Percentiles rank a stretch among this genome's conserved stretches.
Conservation (phyloP, 306 rosid genomes). For the Cucurbita ficifolia region DNA sequence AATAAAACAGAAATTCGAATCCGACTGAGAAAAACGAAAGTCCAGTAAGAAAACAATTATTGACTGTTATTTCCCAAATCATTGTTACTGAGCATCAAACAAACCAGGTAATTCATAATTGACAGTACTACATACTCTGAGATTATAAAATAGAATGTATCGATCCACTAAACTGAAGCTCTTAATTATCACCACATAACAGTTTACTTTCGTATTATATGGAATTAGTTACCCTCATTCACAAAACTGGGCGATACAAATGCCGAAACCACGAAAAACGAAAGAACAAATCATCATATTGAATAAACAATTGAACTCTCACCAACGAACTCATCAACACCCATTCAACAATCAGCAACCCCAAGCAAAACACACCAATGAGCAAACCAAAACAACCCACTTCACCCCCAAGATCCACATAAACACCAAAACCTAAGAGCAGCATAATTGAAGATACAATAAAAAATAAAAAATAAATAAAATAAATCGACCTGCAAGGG, state of each 20-base stretch:
- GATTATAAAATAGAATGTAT: background rate
- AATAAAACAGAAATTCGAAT: background rate
- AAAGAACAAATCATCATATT: background rate
- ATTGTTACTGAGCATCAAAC: background rate
- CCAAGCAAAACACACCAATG: background rate
- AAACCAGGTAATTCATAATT: background rate
- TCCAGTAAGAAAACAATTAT: background rate
- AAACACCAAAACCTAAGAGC: background rate
- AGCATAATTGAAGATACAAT: background rate
- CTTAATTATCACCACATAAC: background rate
- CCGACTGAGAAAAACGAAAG: background rate
- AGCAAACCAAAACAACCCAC: background rate
- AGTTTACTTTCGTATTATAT: background rate
- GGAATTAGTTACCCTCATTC: background rate
- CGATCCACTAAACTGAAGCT: background rate
- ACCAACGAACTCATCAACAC: background rate
- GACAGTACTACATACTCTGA: background rate
- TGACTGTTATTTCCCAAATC: background rate
- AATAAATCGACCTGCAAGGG: conserved; percentile 67
- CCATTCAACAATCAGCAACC: background rate
- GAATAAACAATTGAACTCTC: background rate
- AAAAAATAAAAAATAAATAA: background rate
- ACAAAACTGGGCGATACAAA: background rate
- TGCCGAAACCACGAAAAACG: background rate
- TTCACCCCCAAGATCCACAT: background rate